phyloP scores from a whole-genome alignment of 1,139 yeast species.

The Yamadazyma trypodendri region DNA sequence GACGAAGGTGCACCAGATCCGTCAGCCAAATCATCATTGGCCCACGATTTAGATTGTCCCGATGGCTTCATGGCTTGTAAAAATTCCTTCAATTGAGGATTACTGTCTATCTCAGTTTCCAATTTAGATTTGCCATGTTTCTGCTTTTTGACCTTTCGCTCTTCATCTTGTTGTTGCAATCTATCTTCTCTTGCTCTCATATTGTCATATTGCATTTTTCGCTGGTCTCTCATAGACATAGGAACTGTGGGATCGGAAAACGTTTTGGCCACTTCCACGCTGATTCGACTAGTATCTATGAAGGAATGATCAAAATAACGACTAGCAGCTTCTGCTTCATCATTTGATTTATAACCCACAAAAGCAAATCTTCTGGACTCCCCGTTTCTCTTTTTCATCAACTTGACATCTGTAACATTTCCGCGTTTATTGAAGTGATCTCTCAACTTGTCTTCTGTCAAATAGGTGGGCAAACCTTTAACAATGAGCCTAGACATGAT shows the following conservation, averaged over 20 bases:
- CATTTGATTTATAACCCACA: conserved; percentile 71
- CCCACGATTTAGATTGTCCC: conserved; percentile 65
- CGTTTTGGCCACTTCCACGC: conserved; percentile 80
- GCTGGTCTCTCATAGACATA: conserved; percentile 65
- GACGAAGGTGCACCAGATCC: conserved; percentile 52
- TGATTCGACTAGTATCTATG: conserved; percentile 77
- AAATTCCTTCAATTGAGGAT: conserved; percentile 75
- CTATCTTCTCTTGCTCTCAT: conserved; percentile 56
- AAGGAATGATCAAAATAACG: conserved; percentile 73
- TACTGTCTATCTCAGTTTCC: conserved; percentile 58
- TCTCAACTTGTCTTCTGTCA: conserved; percentile 71
- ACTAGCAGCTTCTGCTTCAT: conserved; percentile 79
- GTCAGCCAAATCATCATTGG: conserved; percentile 64
- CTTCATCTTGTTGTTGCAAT: conserved; percentile 45
- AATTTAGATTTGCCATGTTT: conserved; percentile 32
- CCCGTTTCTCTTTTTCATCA: conserved; percentile 78
- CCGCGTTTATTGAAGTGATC: conserved; percentile 66
- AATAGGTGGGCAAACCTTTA: conserved; percentile 84
- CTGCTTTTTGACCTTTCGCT: conserved; percentile 26
- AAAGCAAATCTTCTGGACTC: conserved; percentile 92
- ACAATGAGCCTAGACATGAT: conserved; percentile 89
- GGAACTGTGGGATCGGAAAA: conserved; percentile 82
- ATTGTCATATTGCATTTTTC: conserved; percentile 53
- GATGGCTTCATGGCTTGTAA: conserved; percentile 82
- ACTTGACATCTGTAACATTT: conserved; percentile 81